These are phyloP conservation scores for Monilinia laxa DNA, from an alignment of 2,329 filamentous ascomycete species.

Conservation along the genomic window DNA sequence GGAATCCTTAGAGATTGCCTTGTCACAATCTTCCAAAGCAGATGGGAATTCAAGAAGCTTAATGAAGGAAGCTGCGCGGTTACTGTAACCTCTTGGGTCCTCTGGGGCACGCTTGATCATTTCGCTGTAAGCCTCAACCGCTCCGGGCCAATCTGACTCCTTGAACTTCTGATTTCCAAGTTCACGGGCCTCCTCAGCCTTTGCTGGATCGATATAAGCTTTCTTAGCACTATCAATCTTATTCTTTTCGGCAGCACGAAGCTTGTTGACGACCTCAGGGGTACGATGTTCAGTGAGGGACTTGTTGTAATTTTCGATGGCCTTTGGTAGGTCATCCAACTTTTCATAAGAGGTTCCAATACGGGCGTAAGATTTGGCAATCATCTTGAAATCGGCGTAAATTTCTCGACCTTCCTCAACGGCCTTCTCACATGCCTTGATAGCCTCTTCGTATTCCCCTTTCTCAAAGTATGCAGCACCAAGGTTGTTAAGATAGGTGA, in stretches of 20 bases:
- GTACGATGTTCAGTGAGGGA: constrained; percentile 96
- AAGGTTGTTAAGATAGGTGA: constrained; percentile 96
- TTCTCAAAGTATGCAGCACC: constrained; percentile 95
- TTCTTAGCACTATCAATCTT: constrained; percentile 74
- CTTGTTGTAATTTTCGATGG: constrained; percentile 87
- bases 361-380: constrained; percentile 96
- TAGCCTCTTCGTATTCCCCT: constrained; percentile 84
- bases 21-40: constrained; percentile 88
- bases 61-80: constrained; percentile 93
- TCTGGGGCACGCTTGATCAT: constrained; percentile 95
- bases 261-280: constrained; percentile 88
- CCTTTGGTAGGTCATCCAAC: constrained; percentile 72
- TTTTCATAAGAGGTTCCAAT: constrained; percentile 95
- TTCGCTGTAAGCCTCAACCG: constrained; percentile 90
- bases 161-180: constrained; percentile 97
- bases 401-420: constrained; percentile 86
- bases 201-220: constrained; percentile 83
- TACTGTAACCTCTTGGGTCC: constrained; percentile 92
- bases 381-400: constrained; percentile 95
- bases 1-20: constrained; percentile 85
- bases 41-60: constrained; percentile 95
- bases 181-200: constrained; percentile 93
- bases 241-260: constrained; percentile 84
- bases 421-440: constrained; percentile 84
- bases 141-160: constrained; percentile 90